Conservation (phyloP, 2,329 filamentous ascomycete genomes). For the Cercospora zeina region DNA sequence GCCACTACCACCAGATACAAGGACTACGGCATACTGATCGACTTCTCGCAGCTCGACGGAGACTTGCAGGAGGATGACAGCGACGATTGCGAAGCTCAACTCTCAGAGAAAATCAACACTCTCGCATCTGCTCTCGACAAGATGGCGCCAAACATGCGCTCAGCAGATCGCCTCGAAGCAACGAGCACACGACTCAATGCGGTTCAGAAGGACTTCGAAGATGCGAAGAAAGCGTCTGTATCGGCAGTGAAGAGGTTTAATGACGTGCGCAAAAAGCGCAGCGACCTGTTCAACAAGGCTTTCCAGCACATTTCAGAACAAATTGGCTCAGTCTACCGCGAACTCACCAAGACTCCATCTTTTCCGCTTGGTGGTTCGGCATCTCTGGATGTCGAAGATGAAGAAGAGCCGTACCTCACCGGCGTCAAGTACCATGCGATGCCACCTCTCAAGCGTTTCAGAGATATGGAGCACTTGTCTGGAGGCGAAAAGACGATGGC, state of each 20-base stretch:
- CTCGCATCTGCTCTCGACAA: slow-evolving; percentile 83
- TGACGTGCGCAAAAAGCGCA: slow-evolving; percentile 75
- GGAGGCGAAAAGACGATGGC: slow-evolving; percentile 99
- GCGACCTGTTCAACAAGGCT: slow-evolving; percentile 90
- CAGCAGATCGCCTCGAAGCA: slow-evolving; percentile 83
- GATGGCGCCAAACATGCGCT: slow-evolving; percentile 94
- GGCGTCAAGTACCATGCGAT: slow-evolving; percentile 99
- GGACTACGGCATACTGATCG: slow-evolving; percentile 87
- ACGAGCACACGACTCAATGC: slow-evolving; percentile 79
- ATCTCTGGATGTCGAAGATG: slow-evolving; percentile 92
- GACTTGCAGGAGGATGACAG: slow-evolving; percentile 77
- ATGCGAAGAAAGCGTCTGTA: slow-evolving; percentile 72
- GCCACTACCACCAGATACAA: slow-evolving; percentile 61
- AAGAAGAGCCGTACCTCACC: slow-evolving; percentile 91
- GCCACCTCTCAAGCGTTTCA: slow-evolving; percentile 96
- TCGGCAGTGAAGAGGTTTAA: slow-evolving; percentile 81
- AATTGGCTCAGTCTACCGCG: slow-evolving; percentile 90
- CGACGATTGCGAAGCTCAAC: slow-evolving; percentile 68
- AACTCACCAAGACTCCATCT: slow-evolving; percentile 84
- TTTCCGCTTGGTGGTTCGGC: slow-evolving; percentile 87
- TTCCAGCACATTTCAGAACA: slow-evolving; percentile 94
- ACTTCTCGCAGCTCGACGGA: slow-evolving; percentile 79
- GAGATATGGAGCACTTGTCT: slow-evolving; percentile 97
- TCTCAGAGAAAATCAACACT: slow-evolving; percentile 74
- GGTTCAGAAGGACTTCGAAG: slow-evolving; percentile 86